Evolutionary conservation across 345 rosid species (phyloP), one percentile per base, ranked within the genome.

Genomic region (Fremontodendron californicum): DNA sequence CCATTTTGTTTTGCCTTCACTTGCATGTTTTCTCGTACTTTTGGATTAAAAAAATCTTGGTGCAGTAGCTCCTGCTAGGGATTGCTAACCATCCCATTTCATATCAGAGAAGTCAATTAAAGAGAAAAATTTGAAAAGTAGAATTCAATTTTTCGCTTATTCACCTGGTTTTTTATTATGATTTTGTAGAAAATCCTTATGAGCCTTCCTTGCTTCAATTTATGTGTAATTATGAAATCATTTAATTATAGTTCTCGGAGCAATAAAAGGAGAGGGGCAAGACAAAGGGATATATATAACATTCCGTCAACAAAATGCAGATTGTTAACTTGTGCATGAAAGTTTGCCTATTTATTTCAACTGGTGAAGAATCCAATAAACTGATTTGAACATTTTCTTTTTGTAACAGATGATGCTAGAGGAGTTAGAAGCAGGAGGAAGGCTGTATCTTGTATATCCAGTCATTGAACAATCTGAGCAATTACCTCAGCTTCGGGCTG

Each of bases 401-500:
- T 51, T 33, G 40, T 80, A 39, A 76, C 65, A 96, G 99, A 91
- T 93, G 94, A 93, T 96, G 92, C 80, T 80, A 60, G 86, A 89
- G 49, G 99, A 96, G 81, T 73, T 96, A 70, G 77, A 90, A 83
- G 79, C 81, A 46, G 97, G 92, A 68, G 99, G 99, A 65, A 90
- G 85, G 85, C 88, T 91, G 70, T 69, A 46, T 46, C 13, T 61
- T 70, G 74, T 70, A 29, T 70, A 70, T 70, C 58, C 74, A 7
- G 57, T 46, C 73, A 93, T 95, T 74, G 93, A 93, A 60, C 98
- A 90, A 75, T 93, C 99, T 33, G 96, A 93, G 85, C 96, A 93
- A 81, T 86, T 96, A 73, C 99, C 73, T 65, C 97, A 90, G 39
- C 97, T 95, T 75, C 94, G 89, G 77, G 99, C 98, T 78, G 97